Evolutionary conservation across 2,329 filamentous ascomycete genomes (phyloP), one percentile per base, ranked within the genome.

Genomic region (Cladophialophora immunda): DNA sequence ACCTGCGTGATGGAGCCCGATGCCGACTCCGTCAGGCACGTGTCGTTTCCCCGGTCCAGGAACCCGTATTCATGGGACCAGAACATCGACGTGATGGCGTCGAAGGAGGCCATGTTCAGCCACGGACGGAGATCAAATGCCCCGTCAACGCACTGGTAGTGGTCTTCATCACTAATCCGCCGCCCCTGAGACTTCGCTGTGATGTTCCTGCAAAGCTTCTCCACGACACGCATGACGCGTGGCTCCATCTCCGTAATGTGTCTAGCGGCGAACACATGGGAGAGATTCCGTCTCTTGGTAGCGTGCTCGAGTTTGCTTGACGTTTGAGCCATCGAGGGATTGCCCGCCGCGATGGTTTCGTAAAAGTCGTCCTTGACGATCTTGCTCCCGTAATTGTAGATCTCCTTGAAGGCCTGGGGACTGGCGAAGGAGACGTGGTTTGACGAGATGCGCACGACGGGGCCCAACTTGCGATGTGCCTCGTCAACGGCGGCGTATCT

Each of bases 351-450:
- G n/a, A 62, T 13, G 25, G 41, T 30, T n/a, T 61, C 50, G 45
- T 71, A 73, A 47, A 69, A 72, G 15, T 60, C 56, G 52, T 66
- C 71, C 58, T 73, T 73, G 11, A 68, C 17, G 36, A 67, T 64
- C 4, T 68, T 22, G 13, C 65, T 58, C 6, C 68, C 66, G 47
- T 77, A 75, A 5, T 76, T 75, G 50, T 78, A 78, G 58, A 78
- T 78, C 30, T 78, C 76, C 57, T 75, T 77, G 71, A 73, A 76
- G 29, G 76, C 77, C 45, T 61, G 68, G 4, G 67, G 58, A 53
- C 76, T 73, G 2, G 74, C 73, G 66, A 76, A 78, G 4, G 76
- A 77, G 25, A 67, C 11, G 34, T 64, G 60, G 32, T 59, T n/a
- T 25, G 65, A 54, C 5, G 41, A 32, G 30, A 67, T 25, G 8